Base-by-base conservation (phyloP, 805 yeast species). In the Candida multigemmis region DNA sequence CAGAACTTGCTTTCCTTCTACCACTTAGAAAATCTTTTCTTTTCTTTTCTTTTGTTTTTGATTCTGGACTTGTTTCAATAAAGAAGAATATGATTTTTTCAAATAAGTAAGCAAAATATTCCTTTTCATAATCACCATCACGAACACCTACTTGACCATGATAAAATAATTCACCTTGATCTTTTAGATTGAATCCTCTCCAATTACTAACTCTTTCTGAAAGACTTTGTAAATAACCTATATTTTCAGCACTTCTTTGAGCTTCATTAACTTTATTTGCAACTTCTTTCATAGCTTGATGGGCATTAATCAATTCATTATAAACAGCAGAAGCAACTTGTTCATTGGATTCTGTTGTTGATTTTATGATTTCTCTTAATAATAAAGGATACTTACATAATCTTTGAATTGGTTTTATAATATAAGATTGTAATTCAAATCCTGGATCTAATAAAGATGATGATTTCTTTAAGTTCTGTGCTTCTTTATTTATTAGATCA, bases 361-460 rank as follows among this genome's bases (percentile, higher is more conserved):
- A 49, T 47, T 84, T 85, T 26, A 83, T 50, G 28, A 91, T 62
- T 46, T 84, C 91, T 41, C 71, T 74, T 27, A 91, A 56, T 25
- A 91, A 62, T 27, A 91, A 57, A 2, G 97, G 98, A 52, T 91
- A 91, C 50, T 87, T 84, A 65, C 96, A 84, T n/a, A 91, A 67
- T 37, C 99, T 71, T 60, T 91, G 99, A 20, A 91, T 84, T 0
- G 99, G 99, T 50, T 89, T 91, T 41, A 91, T 73, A 22, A 91
- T 65, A 52, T 83, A 83, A 26, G 89, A 77, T 48, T 83, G 97
- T 28, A 91, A 64, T 51, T 89, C 98, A 46, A 86, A 77, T 22
- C 84, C 80, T 15, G 91, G 89, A 37, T 77, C 89, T 33, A 87
- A 74, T 21, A 86, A 55, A 12, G 59, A 47, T 4, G 79, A 65